Evolutionary conservation across 306 rosid species (phyloP), one percentile per base, ranked within the genome.

Genomic region (Pyrus betulifolia): DNA sequence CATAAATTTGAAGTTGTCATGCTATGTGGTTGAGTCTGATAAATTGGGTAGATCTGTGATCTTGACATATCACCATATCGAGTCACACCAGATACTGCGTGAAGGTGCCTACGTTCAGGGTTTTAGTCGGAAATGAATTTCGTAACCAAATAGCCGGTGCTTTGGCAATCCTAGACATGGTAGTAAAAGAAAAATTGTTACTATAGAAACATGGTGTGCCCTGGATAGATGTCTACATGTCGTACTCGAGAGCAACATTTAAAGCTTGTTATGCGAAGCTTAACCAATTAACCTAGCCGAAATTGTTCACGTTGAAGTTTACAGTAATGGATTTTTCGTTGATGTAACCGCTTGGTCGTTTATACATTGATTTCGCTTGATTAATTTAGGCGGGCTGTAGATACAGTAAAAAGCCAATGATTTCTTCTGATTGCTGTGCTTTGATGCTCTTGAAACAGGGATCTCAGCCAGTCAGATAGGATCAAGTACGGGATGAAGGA

Each of bases 401-500:
- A 35, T 35, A 51, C 59, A 15, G 45, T 15, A 21, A 40, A 42
- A 76, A 25, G 38, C 70, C 46, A 67, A 59, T 77, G 60, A 13
- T 71, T 14, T 31, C 63, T 67, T 58, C 57, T 72, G 62, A 67
- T 27, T 44, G 40, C 49, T 46, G 35, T 40, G 19, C 66, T 51
- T 54, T 22, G 42, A 7, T 78, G 44, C 45, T 78, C 77, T 17
- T 82, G 78, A 78, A 79, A 86, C 83, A 94, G 98, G 97, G 93
- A 93, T 87, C 92, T 89, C 54, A 84, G 86, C 23, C 88, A 86
- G 75, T 28, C 86, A 21, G 89, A 91, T 23, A 93, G 98, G 85
- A 88, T 84, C 1, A 80, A 85, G 89, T 91, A 85, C 61, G 96
- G 96, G 80, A 94, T 94, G 71, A 80, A 73, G 23, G 98, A 94